Conservation (phyloP, 768 basidiomycete species). For the Xerocomus potaroensis region DNA sequence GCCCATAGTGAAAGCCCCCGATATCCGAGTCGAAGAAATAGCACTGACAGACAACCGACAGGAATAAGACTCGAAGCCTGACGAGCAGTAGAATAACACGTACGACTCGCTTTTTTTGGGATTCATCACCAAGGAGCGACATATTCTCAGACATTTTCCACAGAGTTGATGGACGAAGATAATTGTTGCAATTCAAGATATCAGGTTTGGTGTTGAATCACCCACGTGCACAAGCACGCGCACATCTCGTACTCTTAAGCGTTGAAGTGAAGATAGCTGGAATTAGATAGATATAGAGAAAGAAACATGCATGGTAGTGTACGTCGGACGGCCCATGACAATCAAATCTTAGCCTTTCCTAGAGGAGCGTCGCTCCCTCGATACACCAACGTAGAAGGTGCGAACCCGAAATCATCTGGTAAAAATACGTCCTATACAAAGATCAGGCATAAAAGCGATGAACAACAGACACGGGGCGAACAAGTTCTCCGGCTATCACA, state of each 20-base stretch:
- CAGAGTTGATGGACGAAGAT: neutral
- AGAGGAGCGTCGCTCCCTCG: constrained; percentile 63
- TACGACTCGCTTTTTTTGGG: constrained; percentile 83
- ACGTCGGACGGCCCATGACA: no score
- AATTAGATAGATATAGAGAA: constrained; percentile 2
- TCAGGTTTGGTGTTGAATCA: neutral
- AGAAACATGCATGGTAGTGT: constrained; percentile 9
- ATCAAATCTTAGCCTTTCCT: constrained; percentile 65
- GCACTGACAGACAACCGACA: constrained; percentile 49
- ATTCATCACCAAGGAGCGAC: constrained; percentile 67
- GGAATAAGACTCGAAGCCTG: constrained; percentile 4
- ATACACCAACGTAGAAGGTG: constrained; percentile 78
- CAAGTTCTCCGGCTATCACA: constrained; percentile 79
- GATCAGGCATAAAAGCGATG: constrained; percentile 7
- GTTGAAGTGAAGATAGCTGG: neutral
- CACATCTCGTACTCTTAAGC: neutral
- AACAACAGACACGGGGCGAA: constrained; percentile 33
- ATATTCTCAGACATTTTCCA: constrained; percentile 38
- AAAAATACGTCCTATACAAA: constrained; percentile 54
- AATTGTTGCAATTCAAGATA: neutral
- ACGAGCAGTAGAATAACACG: constrained; percentile 30
- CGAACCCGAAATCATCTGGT: constrained; percentile 78
- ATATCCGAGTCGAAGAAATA: constrained; percentile 99
- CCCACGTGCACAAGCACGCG: constrained; percentile 19
- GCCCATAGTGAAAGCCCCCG: constrained; percentile 99